These are phyloP conservation scores for Candida manassasensis DNA, from an alignment of 805 yeast genomes.

Conservation along the genomic window DNA sequence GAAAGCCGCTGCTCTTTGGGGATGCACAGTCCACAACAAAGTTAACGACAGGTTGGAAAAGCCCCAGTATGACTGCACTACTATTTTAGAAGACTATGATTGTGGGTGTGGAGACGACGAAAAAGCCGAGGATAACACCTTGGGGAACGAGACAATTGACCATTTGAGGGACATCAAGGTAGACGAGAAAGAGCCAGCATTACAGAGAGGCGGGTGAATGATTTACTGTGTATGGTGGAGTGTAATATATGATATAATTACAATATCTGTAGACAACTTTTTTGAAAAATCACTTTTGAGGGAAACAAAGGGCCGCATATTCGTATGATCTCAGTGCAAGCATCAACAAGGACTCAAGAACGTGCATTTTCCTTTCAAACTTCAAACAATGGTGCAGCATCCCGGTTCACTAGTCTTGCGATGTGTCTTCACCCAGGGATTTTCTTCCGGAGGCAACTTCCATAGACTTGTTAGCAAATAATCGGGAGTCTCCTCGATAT, in stretches of 20 bases:
- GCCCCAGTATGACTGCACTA: conserved; percentile 76
- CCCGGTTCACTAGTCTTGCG: conserved; percentile 10
- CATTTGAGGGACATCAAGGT: conserved; percentile 44
- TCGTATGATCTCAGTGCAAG: neutral
- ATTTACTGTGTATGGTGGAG: too few species aligned
- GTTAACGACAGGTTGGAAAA: conserved; percentile 73
- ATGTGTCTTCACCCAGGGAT: conserved; percentile 28
- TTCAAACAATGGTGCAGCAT: conserved; percentile 30
- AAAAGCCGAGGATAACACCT: conserved; percentile 41
- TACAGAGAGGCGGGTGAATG: conserved; percentile 46
- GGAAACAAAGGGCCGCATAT: too few species aligned
- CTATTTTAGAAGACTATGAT: conserved; percentile 83
- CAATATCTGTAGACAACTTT: too few species aligned
- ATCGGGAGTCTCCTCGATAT: conserved; percentile 42
- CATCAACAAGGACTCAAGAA: neutral
- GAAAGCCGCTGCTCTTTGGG: conserved; percentile 89
- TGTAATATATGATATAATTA: too few species aligned
- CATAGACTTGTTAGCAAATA: conserved; percentile 43
- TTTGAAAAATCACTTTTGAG: too few species aligned
- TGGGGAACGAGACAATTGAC: conserved; percentile 28
- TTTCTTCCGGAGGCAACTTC: conserved; percentile 30
- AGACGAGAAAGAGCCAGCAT: conserved; percentile 41
- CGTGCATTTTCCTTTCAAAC: neutral
- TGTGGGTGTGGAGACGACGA: conserved; percentile 92
- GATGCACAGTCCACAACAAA: conserved; percentile 85